Percentiles rank a stretch among this genome's conserved stretches.
Conservation (phyloP, 2,329 filamentous ascomycete genomes). For the Neodidymelliopsis sp. region DNA sequence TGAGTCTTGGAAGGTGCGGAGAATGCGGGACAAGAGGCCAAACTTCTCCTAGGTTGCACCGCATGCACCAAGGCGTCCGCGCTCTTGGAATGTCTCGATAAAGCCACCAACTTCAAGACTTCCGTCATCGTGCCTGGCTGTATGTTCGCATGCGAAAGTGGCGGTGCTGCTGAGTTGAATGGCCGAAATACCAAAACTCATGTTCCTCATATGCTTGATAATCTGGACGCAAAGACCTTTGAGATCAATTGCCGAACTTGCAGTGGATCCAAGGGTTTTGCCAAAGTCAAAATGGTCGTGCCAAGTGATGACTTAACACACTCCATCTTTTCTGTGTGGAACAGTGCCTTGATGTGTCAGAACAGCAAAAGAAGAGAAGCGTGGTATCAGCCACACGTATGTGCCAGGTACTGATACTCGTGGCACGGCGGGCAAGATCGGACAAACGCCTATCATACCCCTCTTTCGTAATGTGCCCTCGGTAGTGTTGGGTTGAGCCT, state of each 20-base stretch:
- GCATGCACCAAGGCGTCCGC: slow-evolving; percentile 11
- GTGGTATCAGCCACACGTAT: neutral
- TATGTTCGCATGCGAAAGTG: neutral
- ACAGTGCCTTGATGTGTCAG: neutral
- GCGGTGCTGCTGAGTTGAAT: slow-evolving; percentile 3
- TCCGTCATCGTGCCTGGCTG: slow-evolving; percentile 5
- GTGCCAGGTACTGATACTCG: neutral
- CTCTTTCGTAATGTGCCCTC: no score
- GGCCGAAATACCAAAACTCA: neutral
- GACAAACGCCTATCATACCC: no score
- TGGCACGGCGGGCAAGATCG: neutral
- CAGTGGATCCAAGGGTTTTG: neutral
- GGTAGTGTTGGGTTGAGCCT: no score
- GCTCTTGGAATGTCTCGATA: slow-evolving; percentile 4
- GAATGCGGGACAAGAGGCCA: slow-evolving; percentile 14
- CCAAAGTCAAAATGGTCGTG: neutral
- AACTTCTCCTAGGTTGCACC: neutral
- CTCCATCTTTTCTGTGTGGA: neutral
- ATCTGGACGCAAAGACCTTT: neutral
- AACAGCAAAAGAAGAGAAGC: neutral
- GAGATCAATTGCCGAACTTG: neutral
- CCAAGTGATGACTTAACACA: slow-evolving; percentile 4
- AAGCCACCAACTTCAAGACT: neutral
- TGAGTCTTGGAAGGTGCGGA: slow-evolving; percentile 14
- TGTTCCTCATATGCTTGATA: neutral